Evolutionary conservation across 1,284 basidiomycete genomes (phyloP).

Genomic region (Boletellus deceptivus): DNA sequence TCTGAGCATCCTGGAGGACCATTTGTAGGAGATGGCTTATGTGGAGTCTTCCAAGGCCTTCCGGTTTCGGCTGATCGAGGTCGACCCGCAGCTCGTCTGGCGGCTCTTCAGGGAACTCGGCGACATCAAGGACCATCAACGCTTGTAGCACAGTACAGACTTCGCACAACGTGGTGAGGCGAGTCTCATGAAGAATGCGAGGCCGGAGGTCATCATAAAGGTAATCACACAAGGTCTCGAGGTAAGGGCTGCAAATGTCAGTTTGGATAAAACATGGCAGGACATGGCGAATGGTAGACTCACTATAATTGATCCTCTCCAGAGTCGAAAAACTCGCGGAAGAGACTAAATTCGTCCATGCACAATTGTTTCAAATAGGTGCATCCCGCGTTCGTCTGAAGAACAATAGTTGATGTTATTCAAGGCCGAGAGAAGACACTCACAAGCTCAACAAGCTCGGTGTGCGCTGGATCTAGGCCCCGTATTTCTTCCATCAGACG

Average conservation of each 20-base stretch:
- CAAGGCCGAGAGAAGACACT: constrained; percentile 22
- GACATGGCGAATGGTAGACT: constrained; percentile 33
- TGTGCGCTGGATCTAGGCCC: constrained; percentile 71
- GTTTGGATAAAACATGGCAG: constrained; percentile 1
- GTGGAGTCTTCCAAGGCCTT: constrained; percentile 56
- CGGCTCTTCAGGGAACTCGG: constrained; percentile 36
- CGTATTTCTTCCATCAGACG: constrained; percentile 78
- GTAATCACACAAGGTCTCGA: constrained; percentile 88
- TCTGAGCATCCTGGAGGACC: constrained; percentile 93
- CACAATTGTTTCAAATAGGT: constrained; percentile 88
- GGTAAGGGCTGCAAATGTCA: constrained; percentile 59
- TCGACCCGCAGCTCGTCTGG: constrained; percentile 43
- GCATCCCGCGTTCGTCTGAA: constrained; percentile 83
- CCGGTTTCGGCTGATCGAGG: constrained; percentile 35
- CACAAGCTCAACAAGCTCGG: constrained; percentile 85
- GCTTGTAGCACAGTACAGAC: constrained; percentile 93
- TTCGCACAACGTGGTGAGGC: constrained; percentile 83
- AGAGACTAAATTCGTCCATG: constrained; percentile 83
- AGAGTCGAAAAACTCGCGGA: constrained; percentile 80
- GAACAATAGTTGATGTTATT: constrained; percentile 2
- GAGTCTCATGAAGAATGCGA: constrained; percentile 87
- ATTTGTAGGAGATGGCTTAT: constrained; percentile 78
- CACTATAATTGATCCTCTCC: constrained; percentile 86
- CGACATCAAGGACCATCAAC: constrained; percentile 85
- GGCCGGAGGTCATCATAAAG: constrained; percentile 92